Evolutionary conservation across 768 basidiomycete species (phyloP).

Genomic region (Leccinum disarticulatum): DNA sequence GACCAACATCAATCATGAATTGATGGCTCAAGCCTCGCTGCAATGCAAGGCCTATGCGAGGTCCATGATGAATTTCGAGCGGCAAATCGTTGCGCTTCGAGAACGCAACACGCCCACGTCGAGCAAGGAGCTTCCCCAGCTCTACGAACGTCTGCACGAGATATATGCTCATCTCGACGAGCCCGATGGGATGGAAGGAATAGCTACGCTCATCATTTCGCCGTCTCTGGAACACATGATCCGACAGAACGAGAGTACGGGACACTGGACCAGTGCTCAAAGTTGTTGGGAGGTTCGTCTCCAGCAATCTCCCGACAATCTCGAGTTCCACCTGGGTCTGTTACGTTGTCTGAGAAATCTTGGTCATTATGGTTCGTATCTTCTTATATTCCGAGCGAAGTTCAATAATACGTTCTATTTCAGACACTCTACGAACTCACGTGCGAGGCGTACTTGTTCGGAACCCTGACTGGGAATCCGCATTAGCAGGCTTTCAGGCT

Average conservation of each 20-base stretch:
- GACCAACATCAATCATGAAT: conserved; percentile 77
- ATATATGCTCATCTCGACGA: conserved; percentile 96
- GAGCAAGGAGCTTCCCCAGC: conserved; percentile 41
- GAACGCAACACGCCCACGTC: conserved; percentile 40
- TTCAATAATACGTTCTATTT: not conserved
- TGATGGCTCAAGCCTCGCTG: conserved; percentile 92
- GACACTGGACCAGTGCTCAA: conserved; percentile 96
- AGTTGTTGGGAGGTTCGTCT: conserved; percentile 98
- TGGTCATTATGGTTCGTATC: conserved; percentile 89
- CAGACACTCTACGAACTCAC: conserved; percentile 93
- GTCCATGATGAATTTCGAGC: conserved; percentile 93
- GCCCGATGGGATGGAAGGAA: conserved; percentile 99
- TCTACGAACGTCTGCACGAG: conserved; percentile 91
- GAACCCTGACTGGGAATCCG: conserved; percentile 78
- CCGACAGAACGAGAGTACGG: conserved; percentile 95
- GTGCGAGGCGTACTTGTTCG: conserved; percentile 86
- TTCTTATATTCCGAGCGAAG: conserved; percentile 2
- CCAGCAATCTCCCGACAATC: conserved; percentile 86
- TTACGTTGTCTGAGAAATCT: conserved; percentile 89
- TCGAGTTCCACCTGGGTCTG: conserved; percentile 86
- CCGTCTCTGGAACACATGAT: conserved; percentile 96
- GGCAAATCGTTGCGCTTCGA: conserved; percentile 61
- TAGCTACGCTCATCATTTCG: conserved; percentile 83
- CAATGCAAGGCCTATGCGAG: conserved; percentile 94
- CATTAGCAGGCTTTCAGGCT: conserved; percentile 79